phyloP scores from a whole-genome alignment of 2,329 filamentous ascomycete genomes.

The Colletotrichum truncatum region DNA sequence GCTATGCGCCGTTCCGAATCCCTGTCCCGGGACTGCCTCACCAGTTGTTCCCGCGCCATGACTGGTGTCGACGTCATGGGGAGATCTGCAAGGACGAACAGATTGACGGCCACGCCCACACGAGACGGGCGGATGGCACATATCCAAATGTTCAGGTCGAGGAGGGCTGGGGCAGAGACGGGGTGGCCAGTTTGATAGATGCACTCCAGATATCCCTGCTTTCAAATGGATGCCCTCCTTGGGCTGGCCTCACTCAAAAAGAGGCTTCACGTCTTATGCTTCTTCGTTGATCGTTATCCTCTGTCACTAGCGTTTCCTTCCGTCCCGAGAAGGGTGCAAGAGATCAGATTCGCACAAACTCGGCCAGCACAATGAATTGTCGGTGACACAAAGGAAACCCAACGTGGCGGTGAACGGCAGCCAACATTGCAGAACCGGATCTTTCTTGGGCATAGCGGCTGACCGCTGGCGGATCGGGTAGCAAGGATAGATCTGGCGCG shows the following conservation, averaged over 20 bases:
- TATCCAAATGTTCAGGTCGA: slow-evolving; percentile 1
- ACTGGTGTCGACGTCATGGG: slow-evolving; percentile 29
- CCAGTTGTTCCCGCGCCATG: slow-evolving; percentile 14
- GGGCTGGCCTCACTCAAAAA: background rate
- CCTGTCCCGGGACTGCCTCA: slow-evolving; percentile 25
- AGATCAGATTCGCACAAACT: slow-evolving; percentile 12
- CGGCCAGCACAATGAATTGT: slow-evolving; percentile 25
- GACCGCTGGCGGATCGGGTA: slow-evolving; percentile 28
- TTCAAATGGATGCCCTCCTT: background rate
- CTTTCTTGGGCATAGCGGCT: slow-evolving; percentile 29
- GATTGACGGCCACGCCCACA: background rate
- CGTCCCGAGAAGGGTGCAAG: slow-evolving; percentile 2
- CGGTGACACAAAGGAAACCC: slow-evolving; percentile 32
- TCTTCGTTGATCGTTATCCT: background rate
- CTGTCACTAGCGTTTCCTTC: background rate
- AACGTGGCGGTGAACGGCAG: slow-evolving; percentile 33
- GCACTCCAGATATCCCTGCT: slow-evolving; percentile 7
- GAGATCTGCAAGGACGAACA: slow-evolving; percentile 14
- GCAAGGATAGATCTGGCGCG: slow-evolving; percentile 27
- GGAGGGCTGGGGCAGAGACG: slow-evolving; percentile 12
- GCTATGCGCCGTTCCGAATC: slow-evolving; percentile 19
- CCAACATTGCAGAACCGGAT: slow-evolving; percentile 25
- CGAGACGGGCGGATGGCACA: slow-evolving; percentile 3
- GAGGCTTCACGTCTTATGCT: background rate
- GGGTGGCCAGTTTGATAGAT: slow-evolving; percentile 17